phyloP scores from a whole-genome alignment of 768 basidiomycete genomes.

The Tulasnella calospora region DNA sequence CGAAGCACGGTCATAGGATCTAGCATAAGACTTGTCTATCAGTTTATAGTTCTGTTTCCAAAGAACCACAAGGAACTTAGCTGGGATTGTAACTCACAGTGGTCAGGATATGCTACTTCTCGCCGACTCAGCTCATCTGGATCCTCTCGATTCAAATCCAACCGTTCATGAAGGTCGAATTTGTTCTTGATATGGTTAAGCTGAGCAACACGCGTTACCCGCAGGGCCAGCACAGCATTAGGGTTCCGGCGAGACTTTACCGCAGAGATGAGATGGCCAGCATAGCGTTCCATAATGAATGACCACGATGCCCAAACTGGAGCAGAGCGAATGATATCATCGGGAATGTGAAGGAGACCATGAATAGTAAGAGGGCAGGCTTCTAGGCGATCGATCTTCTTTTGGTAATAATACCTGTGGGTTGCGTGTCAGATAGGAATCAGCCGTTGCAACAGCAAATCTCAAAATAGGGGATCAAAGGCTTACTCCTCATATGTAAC shows the following conservation, averaged over 20 bases:
- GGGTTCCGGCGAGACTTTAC: constrained; percentile 33
- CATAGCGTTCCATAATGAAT: constrained; percentile 38
- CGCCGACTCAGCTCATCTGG: background rate
- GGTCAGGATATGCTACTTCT: constrained; percentile 1
- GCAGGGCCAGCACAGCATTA: constrained; percentile 35
- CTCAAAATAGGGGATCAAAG: too few species aligned
- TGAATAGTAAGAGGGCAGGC: constrained; percentile 38
- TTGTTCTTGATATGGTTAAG: constrained; percentile 32
- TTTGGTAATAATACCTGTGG: constrained; percentile 38
- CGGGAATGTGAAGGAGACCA: constrained; percentile 37
- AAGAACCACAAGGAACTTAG: too few species aligned
- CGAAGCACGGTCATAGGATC: constrained; percentile 17
- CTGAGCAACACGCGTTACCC: constrained; percentile 33
- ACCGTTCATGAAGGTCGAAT: constrained; percentile 34
- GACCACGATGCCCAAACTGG: constrained; percentile 40
- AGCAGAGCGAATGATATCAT: constrained; percentile 36
- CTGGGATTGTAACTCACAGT: too few species aligned
- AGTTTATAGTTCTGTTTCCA: too few species aligned
- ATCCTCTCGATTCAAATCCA: constrained; percentile 25
- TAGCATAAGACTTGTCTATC: too few species aligned
- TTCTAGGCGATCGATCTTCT: constrained; percentile 33
- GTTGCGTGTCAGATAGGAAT: too few species aligned
- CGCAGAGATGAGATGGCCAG: constrained; percentile 32
- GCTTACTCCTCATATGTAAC: constrained; percentile 40
- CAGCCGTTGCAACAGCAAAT: too few species aligned